Evolutionary conservation across 1,284 basidiomycete species (phyloP).

Genomic region (Moesziomyces aphidis): DNA sequence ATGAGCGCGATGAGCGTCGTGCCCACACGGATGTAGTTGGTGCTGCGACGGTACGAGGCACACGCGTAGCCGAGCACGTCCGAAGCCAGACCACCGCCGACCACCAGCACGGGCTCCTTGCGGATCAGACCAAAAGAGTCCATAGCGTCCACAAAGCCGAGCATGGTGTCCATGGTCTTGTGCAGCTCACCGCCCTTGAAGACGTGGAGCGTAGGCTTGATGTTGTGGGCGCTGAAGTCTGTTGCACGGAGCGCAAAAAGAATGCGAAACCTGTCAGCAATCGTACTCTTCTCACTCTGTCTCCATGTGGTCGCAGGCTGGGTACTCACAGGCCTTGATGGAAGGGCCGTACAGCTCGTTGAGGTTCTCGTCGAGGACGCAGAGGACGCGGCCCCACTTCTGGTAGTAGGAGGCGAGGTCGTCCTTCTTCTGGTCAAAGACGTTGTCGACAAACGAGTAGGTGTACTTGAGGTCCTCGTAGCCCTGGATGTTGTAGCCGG

Average conservation of each 20-base stretch:
- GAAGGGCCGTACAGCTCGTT: constrained; percentile 65
- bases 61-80: constrained; percentile 69
- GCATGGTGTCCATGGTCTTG: constrained; percentile 70
- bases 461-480: constrained; percentile 60
- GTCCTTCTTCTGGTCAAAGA: constrained; percentile 69
- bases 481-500: constrained; percentile 59
- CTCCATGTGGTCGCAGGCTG: too few species aligned
- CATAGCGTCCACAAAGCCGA: constrained; percentile 70
- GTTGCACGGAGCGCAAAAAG: constrained; percentile 44
- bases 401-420: constrained; percentile 69
- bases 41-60: constrained; percentile 69
- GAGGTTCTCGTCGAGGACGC: constrained; percentile 69
- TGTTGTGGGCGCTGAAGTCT: constrained; percentile 69
- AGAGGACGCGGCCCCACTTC: constrained; percentile 69
- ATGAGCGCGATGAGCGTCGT: constrained; percentile 71
- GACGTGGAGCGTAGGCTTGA: constrained; percentile 69
- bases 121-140: constrained; percentile 70
- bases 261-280: background rate
- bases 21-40: constrained; percentile 71
- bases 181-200: constrained; percentile 71
- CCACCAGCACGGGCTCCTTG: constrained; percentile 70
- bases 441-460: constrained; percentile 69
- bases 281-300: background rate
- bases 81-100: constrained; percentile 70
- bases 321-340: constrained; percentile 51